Evolutionary conservation across 2,329 filamentous ascomycete species (phyloP).

Genomic region (Raffaelea albimanens): DNA sequence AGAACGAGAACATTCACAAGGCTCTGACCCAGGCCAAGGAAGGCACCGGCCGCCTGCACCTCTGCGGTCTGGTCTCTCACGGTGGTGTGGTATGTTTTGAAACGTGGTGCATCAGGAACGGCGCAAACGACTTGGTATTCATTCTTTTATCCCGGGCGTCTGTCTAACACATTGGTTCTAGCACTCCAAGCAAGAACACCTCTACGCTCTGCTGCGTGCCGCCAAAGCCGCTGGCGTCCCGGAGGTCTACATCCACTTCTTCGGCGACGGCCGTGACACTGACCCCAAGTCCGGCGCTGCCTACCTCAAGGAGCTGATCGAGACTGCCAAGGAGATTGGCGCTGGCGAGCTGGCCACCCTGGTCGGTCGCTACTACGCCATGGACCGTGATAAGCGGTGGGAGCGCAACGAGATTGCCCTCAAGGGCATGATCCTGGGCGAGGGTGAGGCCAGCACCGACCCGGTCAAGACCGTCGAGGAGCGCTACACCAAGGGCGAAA

Average conservation of each 20-base stretch:
- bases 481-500: constrained; percentile 80
- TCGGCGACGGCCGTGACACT: constrained; percentile 94
- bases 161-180: background rate
- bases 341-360: constrained; percentile 83
- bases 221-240: constrained; percentile 83
- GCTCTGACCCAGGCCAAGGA: constrained; percentile 73
- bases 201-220: constrained; percentile 77
- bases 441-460: constrained; percentile 79
- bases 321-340: constrained; percentile 73
- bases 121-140: background rate
- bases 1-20: constrained; percentile 66
- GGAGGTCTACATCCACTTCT: constrained; percentile 97
- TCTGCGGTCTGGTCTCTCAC: constrained; percentile 86
- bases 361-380: constrained; percentile 94
- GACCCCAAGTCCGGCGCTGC: constrained; percentile 88
- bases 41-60: constrained; percentile 84
- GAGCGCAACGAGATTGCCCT: constrained; percentile 85
- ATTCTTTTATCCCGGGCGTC: background rate
- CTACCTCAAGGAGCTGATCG: constrained; percentile 80
- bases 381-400: constrained; percentile 99
- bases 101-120: no score
- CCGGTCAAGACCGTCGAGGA: constrained; percentile 80
- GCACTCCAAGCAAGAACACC: constrained; percentile 92
- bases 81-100: constrained; percentile 63
- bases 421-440: constrained; percentile 75